These are phyloP conservation scores for Mycena polygramma DNA, from an alignment of 768 basidiomycete species.

Conservation along the genomic window DNA sequence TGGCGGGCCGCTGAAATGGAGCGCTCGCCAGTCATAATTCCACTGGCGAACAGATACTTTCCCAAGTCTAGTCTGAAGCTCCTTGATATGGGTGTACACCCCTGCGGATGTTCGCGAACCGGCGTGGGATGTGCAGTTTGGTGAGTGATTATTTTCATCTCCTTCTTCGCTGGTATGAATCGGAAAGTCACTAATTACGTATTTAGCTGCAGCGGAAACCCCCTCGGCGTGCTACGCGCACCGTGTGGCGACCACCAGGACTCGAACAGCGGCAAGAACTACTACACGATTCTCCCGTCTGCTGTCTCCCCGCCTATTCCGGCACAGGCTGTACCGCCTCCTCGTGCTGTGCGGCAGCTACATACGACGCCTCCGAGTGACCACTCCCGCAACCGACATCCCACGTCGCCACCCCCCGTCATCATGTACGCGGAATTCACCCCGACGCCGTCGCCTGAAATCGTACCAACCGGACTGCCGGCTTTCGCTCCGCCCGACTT, in stretches of 20 bases:
- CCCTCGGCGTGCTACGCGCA: constrained; percentile 4
- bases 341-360: neutral
- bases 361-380: neutral
- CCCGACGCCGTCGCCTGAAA: constrained; percentile 29
- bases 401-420: constrained; percentile 15
- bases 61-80: neutral
- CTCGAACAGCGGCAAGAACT: constrained; percentile 1
- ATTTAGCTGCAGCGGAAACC: constrained; percentile 6
- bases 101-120: constrained; percentile 8
- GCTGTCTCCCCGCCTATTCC: constrained; percentile 28
- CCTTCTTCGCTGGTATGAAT: too few relatives aligned
- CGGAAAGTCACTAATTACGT: neutral
- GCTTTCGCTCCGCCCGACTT: too few relatives aligned
- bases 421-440: constrained; percentile 17
- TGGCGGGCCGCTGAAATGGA: constrained; percentile 19
- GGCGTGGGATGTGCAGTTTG: constrained; percentile 18
- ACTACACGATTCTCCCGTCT: constrained; percentile 28
- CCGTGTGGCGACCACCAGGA: constrained; percentile 4
- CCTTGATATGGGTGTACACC: neutral
- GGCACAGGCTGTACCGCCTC: neutral
- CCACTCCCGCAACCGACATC: constrained; percentile 6
- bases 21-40: neutral
- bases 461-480: neutral
- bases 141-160: constrained; percentile 9
- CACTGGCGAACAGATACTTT: constrained; percentile 11